Conservation (phyloP, 2,329 filamentous ascomycete species). For the Clonostachys byssicola region DNA sequence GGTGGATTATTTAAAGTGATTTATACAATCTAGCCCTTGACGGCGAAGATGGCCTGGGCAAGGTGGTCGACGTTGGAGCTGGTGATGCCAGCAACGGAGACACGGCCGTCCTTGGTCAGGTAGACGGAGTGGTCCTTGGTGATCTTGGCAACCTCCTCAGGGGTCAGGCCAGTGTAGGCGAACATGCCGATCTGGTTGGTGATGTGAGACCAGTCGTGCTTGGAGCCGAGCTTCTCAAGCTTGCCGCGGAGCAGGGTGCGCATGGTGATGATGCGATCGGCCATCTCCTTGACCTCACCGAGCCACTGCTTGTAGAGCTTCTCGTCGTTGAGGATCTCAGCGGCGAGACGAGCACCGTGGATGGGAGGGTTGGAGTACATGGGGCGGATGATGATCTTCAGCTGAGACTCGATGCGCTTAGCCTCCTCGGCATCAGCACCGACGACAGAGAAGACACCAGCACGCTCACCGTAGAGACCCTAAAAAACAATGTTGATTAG, state of each 20-base stretch:
- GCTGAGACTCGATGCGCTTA: slow-evolving; percentile 92
- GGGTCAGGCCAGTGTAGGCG: slow-evolving; percentile 88
- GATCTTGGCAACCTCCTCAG: slow-evolving; percentile 86
- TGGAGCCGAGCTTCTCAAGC: slow-evolving; percentile 89
- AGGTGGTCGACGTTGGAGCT: slow-evolving; percentile 74
- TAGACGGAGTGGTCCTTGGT: slow-evolving; percentile 97
- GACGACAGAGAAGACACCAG: slow-evolving; percentile 93
- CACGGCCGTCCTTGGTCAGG: slow-evolving; percentile 87
- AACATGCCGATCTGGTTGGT: slow-evolving; percentile 99
- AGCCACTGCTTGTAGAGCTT: slow-evolving; percentile 91
- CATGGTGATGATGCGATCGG: slow-evolving; percentile 98
- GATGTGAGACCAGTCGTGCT: slow-evolving; percentile 98
- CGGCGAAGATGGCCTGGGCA: slow-evolving; percentile 79
- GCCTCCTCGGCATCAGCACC: slow-evolving; percentile 83
- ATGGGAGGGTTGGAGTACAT: slow-evolving; percentile 98
- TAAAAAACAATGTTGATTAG: slow-evolving; percentile 20
- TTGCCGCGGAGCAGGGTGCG: slow-evolving; percentile 90
- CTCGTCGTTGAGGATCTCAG: slow-evolving; percentile 83
- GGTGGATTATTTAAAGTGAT: no score
- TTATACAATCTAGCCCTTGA: slow-evolving; percentile 57
- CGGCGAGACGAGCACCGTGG: slow-evolving; percentile 91
- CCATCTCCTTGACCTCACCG: slow-evolving; percentile 96
- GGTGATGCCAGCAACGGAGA: slow-evolving; percentile 83
- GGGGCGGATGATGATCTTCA: slow-evolving; percentile 97
- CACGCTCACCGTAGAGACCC: slow-evolving; percentile 98